phyloP scores from a whole-genome alignment of 805 yeast species.

The Groenewaldozyma salmanticensis region DNA sequence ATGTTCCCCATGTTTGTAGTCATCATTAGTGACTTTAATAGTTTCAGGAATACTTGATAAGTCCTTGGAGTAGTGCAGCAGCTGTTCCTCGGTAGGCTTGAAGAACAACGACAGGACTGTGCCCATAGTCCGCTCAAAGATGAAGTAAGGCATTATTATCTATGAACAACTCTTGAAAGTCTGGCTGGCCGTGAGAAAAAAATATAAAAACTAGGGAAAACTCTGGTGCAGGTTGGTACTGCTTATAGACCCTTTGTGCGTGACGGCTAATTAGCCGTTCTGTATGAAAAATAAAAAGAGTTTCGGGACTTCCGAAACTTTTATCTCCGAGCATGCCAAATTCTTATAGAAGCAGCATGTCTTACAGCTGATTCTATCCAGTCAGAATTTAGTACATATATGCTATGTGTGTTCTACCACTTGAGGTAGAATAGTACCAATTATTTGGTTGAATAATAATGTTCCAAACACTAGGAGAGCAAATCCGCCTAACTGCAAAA shows the following conservation, averaged over 20 bases:
- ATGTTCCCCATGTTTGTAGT: slow-evolving; percentile 6
- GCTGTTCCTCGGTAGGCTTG: slow-evolving; percentile 5
- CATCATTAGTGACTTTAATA: slow-evolving; percentile 12
- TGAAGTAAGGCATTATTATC: neutral
- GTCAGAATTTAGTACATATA: neutral
- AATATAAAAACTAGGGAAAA: too few relatives aligned
- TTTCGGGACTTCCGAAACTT: too few relatives aligned
- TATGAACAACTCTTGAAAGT: neutral
- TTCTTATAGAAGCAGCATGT: too few relatives aligned
- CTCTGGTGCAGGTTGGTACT: too few relatives aligned
- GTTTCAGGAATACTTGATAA: slow-evolving; percentile 5
- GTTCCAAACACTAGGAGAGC: slow-evolving; percentile 59
- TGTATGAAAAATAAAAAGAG: too few relatives aligned
- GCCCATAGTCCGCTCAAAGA: slow-evolving; percentile 5
- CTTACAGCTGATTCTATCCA: too few relatives aligned
- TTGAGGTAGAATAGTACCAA: slow-evolving; percentile 20
- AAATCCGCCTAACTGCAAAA: slow-evolving; percentile 59
- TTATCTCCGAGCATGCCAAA: too few relatives aligned
- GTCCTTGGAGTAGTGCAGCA: slow-evolving; percentile 2
- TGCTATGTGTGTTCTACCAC: slow-evolving; percentile 13
- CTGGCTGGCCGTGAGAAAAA: too few relatives aligned
- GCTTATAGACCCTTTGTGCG: too few relatives aligned
- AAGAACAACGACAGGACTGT: slow-evolving; percentile 5
- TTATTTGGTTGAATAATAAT: slow-evolving; percentile 59
- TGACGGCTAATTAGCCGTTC: too few relatives aligned